Base-by-base conservation (phyloP, 129 eudicot genomes). In the Pulicaria dysenterica region DNA sequence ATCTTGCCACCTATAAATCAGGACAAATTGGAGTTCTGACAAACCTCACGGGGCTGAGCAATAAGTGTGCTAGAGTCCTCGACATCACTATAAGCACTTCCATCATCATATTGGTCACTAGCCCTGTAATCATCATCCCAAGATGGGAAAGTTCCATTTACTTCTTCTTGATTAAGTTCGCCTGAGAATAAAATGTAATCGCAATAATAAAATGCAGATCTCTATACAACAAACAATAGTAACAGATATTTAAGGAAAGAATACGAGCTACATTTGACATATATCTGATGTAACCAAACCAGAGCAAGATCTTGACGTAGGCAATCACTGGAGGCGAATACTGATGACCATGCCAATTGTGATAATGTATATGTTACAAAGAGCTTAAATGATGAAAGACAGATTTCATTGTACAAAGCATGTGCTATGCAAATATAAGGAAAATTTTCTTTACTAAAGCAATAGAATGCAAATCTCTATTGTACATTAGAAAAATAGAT, bases 31-130 rank as follows among this genome's bases (percentile, higher is more conserved):
- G 17, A 62, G 11, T 58, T 68, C 39, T 10, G 44, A 69, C 7
- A 69, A 85, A 93, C 98, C 96, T 89, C 96, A 10, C 92, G 98
- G 58, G 96, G 96, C 82, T 89, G 95, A 81, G 90, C 87, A 74
- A 93, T 72, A 49, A 93, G 90, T 55, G 83, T 83, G 72, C 69
- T 81, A 16, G 92, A 80, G 46, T 89, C 95, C 19, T 89, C 92
- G 5, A 70, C 73, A 59, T 93, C 89, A 62, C 89, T 84, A 55
- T 77, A 69, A 70, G 80, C 84, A 84, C 82, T 70, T 62, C 83
- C 92, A 76, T 84, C 86, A 72, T 85, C 90, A 76, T 72, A 85
- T 36, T 67, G 77, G 43, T 77, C 91, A 72, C 69, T 81, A 79
- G 63, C 74, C 55, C 66, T 88, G 71, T 58, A 79, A 61, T 82